Conservation (phyloP, 805 yeast genomes). For the Cyberlindnera maritima region DNA sequence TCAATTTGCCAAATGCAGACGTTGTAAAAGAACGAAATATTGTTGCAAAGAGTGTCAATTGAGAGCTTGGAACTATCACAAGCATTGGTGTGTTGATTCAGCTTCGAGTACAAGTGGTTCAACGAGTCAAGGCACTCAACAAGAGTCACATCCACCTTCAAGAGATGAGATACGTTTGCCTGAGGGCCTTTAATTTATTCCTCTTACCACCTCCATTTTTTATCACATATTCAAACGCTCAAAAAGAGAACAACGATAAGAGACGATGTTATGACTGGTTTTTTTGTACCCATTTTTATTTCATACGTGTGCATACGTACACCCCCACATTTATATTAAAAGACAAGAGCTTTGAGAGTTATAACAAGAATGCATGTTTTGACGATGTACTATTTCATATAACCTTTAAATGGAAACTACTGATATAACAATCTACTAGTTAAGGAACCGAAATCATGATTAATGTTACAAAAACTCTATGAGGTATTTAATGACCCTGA, state of each 20-base stretch:
- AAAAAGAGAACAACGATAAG: neutral
- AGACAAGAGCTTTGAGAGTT: neutral
- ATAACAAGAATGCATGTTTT: neutral
- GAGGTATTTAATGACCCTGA: too few species aligned
- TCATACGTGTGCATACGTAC: too few species aligned
- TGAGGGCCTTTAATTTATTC: slow-evolving; percentile 5
- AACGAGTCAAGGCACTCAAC: slow-evolving; percentile 2
- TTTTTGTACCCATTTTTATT: neutral
- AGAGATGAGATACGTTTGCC: slow-evolving; percentile 7
- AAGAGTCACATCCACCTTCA: slow-evolving; percentile 1
- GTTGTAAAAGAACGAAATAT: slow-evolving; percentile 93
- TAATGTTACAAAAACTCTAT: neutral
- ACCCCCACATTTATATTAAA: too few species aligned
- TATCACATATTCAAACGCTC: neutral
- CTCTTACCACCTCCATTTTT: neutral
- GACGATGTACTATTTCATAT: neutral
- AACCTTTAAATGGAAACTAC: too few species aligned
- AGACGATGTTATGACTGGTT: slow-evolving; percentile 8
- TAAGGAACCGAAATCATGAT: too few species aligned
- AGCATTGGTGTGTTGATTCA: slow-evolving; percentile 80
- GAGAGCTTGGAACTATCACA: slow-evolving; percentile 88
- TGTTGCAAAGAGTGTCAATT: slow-evolving; percentile 92
- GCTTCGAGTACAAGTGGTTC: slow-evolving; percentile 6
- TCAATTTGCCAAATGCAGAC: slow-evolving; percentile 91
- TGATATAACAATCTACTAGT: too few species aligned